Evolutionary conservation across 1,139 yeast species (phyloP), one percentile per base, ranked within the genome.

Genomic region (Candida buenavistaensis): DNA sequence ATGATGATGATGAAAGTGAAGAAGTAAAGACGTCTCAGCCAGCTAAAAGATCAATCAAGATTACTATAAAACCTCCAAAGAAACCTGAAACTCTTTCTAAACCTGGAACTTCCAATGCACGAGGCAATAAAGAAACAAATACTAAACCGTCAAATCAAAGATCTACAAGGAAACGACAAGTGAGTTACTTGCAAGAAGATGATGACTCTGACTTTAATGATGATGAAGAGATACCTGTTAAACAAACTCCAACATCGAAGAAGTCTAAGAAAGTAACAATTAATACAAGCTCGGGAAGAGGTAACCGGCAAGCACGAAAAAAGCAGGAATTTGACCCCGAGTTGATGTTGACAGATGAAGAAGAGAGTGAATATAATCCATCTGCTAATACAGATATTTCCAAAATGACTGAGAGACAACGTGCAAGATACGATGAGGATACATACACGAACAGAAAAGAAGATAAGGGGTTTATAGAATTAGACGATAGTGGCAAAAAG

Each of bases 331-430:
- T 67, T 20, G 73, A 68, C 40, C 68, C 59, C 2, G 75, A 68
- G 29, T 52, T 68, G 35, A 46, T 67, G 3, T 54, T 68, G 26
- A 68, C 73, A 1, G 75, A 68, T 39, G 75, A 68, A 47, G 75
- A 68, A 47, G 73, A 67, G 43, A 53, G 60, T 6, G 75, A 68
- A 40, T 64, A 67, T 41, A 62, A 67, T 38, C 70, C 71, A 4
- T 58, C 56, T 32, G 62, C 60, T 23, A 58, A 60, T 38, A 69
- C 71, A 5, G 83, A 79, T 47, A 50, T 72, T 6, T 60, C 79
- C 8, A 71, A 75, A 41, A 71, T 79, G 78, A 79, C 85, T 0
- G 84, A 78, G 43, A 59, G 85, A 49, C 86, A 80, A 51, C 53
- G 82, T 30, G 72, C 80, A 2, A 66, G 69, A 42, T 63, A 59